Percentiles rank a stretch among this genome's conserved stretches.
These are phyloP conservation scores for Kodamaea derodonti DNA, from an alignment of 1,139 yeast genomes.

Conservation along the genomic window DNA sequence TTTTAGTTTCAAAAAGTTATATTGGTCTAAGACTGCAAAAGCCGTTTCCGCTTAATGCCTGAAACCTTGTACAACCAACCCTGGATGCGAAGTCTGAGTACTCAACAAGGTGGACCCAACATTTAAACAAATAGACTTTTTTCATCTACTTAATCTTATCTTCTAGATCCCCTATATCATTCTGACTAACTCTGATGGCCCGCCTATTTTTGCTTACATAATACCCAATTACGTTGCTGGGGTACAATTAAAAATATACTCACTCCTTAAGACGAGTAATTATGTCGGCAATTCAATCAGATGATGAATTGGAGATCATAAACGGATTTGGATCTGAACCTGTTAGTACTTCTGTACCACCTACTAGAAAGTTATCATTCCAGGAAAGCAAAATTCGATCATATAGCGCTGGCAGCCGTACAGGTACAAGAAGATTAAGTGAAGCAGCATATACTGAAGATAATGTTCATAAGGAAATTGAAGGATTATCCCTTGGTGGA, in stretches of 20 bases:
- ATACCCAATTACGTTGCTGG: not conserved
- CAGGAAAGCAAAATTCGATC: conserved; percentile 23
- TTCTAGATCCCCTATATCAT: too few relatives aligned
- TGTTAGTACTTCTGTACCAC: conserved; percentile 16
- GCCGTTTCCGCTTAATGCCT: too few relatives aligned
- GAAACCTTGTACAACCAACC: too few relatives aligned
- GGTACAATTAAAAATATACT: not conserved
- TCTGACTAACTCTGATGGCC: too few relatives aligned
- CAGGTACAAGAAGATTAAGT: conserved; percentile 28
- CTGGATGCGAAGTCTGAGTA: too few relatives aligned
- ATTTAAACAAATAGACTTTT: too few relatives aligned
- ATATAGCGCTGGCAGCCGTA: conserved; percentile 16
- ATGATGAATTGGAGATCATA: conserved; percentile 33
- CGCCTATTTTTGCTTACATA: too few relatives aligned
- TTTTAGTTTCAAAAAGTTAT: too few relatives aligned
- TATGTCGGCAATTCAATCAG: conserved; percentile 21
- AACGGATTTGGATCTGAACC: conserved; percentile 42
- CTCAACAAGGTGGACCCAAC: too few relatives aligned
- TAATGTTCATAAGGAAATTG: conserved; percentile 52
- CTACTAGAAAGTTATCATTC: conserved; percentile 5
- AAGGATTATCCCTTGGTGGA: conserved; percentile 17
- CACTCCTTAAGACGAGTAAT: not conserved
- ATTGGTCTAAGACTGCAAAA: too few relatives aligned
- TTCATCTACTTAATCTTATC: too few relatives aligned
- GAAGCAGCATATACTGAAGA: conserved; percentile 31